These are phyloP conservation scores for Pseudonitzschia delicatissima DNA, from an alignment of 108 stramenopile genomes.

Conservation along the genomic window DNA sequence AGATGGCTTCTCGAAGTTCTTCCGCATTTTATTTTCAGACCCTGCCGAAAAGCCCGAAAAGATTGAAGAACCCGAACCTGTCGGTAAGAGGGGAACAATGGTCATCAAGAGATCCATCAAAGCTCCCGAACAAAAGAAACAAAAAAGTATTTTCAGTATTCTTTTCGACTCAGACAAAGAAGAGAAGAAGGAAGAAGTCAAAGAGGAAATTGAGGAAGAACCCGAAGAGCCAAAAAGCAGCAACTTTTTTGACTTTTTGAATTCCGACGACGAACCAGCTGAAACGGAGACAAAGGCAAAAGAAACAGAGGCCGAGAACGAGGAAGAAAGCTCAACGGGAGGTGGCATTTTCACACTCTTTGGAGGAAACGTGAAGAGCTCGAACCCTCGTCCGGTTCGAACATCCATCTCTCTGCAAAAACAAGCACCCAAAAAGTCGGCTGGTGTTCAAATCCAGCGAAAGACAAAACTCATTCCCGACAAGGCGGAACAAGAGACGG, in stretches of 20 bases:
- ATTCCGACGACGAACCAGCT: no score
- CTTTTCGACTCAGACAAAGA: not conserved
- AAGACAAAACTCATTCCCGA: conserved; percentile 11
- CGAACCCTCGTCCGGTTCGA: conserved; percentile 1
- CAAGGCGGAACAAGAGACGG: not conserved
- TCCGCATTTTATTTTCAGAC: no score
- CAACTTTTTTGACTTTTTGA: not conserved
- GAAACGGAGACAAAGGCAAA: not conserved
- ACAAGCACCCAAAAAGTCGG: not conserved
- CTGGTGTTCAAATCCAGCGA: not conserved
- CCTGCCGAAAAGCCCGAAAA: no score
- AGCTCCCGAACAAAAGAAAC: not conserved
- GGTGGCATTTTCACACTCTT: conserved; percentile 6
- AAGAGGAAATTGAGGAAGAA: not conserved
- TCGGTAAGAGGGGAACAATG: conserved; percentile 6
- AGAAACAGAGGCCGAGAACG: not conserved
- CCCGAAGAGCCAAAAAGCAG: not conserved
- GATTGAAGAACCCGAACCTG: no score
- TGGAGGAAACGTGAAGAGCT: not conserved
- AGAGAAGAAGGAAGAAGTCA: conserved; percentile 1
- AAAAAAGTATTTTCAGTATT: not conserved
- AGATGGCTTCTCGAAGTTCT: no score
- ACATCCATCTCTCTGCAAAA: conserved; percentile 1
- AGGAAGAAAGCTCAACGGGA: not conserved
- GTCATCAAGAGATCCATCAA: conserved; percentile 12